Evolutionary conservation across 495 filamentous ascomycete genomes (phyloP).

Genomic region (Letharia lupina): DNA sequence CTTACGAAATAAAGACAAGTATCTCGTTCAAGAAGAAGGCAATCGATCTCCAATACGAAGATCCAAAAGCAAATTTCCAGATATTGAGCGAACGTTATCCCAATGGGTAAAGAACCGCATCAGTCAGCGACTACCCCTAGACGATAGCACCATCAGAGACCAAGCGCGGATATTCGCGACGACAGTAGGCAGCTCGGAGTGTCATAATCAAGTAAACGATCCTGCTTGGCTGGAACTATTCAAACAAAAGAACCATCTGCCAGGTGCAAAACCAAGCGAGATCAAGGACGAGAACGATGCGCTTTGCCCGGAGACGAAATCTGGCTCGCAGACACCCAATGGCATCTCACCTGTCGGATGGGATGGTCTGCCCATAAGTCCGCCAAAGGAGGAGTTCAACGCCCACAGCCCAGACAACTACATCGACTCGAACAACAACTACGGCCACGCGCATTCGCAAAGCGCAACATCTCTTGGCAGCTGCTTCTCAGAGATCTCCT

Average conservation of each 20-base stretch:
- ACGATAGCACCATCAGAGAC: constrained; percentile 77
- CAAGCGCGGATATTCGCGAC: constrained; percentile 81
- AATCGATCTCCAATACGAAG: constrained; percentile 82
- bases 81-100: constrained; percentile 89
- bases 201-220: constrained; percentile 65
- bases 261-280: constrained; percentile 50
- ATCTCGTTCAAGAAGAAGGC: constrained; percentile 80
- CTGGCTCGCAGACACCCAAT: constrained; percentile 57
- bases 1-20: constrained; percentile 91
- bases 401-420: constrained; percentile 42
- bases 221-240: constrained; percentile 90
- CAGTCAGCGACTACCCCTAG: constrained; percentile 63
- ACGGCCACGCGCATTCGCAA: constrained; percentile 51
- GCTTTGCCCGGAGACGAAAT: constrained; percentile 33
- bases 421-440: constrained; percentile 40
- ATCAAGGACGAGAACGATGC: constrained; percentile 34
- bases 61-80: constrained; percentile 82
- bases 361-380: constrained; percentile 50
- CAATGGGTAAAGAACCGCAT: constrained; percentile 82
- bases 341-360: constrained; percentile 70
- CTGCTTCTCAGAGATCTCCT: constrained; percentile 47
- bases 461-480: constrained; percentile 52
- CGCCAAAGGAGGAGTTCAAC: constrained; percentile 57
- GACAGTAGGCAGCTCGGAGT: constrained; percentile 65
- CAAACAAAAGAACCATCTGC: constrained; percentile 81